Evolutionary conservation across 306 rosid species (phyloP), one percentile per base, ranked within the genome.

Genomic region (Rosa chinensis): DNA sequence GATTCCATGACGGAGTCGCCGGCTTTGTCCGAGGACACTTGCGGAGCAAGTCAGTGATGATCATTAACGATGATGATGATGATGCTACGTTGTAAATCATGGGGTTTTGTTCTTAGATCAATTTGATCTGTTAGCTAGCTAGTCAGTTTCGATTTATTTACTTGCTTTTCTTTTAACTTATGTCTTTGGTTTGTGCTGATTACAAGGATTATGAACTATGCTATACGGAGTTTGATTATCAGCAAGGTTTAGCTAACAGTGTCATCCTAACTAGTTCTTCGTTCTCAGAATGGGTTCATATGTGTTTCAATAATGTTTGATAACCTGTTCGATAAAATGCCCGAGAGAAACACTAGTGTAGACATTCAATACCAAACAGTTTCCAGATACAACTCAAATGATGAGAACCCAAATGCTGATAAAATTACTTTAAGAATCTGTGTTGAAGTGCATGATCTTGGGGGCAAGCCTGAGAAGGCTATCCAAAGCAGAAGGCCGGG

Each of bases 1-100:
- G 94, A 87, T 48, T 89, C 92, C 52, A 87, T 76, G 64, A 79
- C 92, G 0, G 89, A 85, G 42, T 92, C 92, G 10, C 89, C 88
- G 35, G 86, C 91, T 4, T 50, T 84, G 76, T 88, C 91, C 3
- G 98, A 90, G 82, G 97, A 80, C 49, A 88, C 93, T 12, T 39
- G 84, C 43, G 86, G 84, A 18, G 80, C 88, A 39, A 84, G 88
- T 58, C 88, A 88, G 82, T 88, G 67, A 77, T 28, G 18, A 6
- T 25, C 59, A 17, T 70, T 59, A 28, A 49, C 14, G 43, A 0
- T 35, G 45, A 66, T 13, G 45, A 66, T 13, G 18, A 6, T 35
- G n/a, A 37, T 32, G 2, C 21, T 42, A 13, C 59, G 52, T 59
- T 80, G 89, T 84, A 82, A 86, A 89, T 85, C 85, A 21, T 76